phyloP scores from a whole-genome alignment of 257 asterid genomes.

The Paulownia fortunei region DNA sequence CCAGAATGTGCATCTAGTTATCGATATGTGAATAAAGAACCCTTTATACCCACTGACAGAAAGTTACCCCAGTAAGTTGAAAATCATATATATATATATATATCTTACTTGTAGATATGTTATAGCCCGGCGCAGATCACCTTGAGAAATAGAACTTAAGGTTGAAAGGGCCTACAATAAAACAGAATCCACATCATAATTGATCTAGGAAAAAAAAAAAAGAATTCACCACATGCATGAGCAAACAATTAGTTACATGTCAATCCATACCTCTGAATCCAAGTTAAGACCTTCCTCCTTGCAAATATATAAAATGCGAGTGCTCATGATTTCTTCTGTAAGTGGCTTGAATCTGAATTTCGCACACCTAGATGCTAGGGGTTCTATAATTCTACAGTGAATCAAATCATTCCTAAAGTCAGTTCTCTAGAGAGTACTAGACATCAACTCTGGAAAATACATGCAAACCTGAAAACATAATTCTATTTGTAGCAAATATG shows the following conservation, averaged over 20 bases:
- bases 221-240: constrained; percentile 2
- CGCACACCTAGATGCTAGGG: constrained; percentile 98
- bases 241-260: constrained; percentile 26
- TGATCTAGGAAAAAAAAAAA: not conserved
- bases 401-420: constrained; percentile 24
- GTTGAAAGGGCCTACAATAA: constrained; percentile 79
- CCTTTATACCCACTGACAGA: not conserved
- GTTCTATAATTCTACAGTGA: constrained; percentile 82
- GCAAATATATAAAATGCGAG: constrained; percentile 81
- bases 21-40: constrained; percentile 4
- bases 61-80: not conserved
- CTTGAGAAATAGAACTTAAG: constrained; percentile 90
- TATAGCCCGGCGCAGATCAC: constrained; percentile 94
- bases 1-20: not conserved
- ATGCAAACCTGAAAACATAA: not conserved
- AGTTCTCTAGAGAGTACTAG: constrained; percentile 13
- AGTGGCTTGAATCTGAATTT: constrained; percentile 98
- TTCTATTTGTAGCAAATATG: constrained; percentile 17
- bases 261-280: constrained; percentile 80
- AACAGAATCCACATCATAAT: not conserved
- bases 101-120: constrained; percentile 88
- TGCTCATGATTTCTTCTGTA: constrained; percentile 83
- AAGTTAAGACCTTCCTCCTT: constrained; percentile 82
- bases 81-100: constrained; percentile 17
- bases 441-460: constrained; percentile 4